Evolutionary conservation across 2,329 filamentous ascomycete genomes (phyloP).

Genomic region (Thelonectria rubi): DNA sequence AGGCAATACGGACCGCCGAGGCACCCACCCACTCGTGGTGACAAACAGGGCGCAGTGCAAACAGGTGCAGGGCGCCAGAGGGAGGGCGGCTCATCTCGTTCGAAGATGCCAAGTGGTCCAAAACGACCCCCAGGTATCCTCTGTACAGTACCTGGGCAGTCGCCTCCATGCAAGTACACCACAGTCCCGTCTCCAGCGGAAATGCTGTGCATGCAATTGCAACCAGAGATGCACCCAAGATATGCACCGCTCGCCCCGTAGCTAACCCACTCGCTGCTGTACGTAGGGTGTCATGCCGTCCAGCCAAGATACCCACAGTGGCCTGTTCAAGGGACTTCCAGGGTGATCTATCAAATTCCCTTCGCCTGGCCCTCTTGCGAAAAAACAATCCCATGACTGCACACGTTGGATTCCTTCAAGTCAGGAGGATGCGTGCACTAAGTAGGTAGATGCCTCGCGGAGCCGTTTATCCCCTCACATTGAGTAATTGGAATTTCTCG

Average conservation of each 20-base stretch:
- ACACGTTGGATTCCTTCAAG: not conserved
- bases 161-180: not conserved
- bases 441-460: not conserved
- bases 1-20: not conserved
- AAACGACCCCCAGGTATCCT: not conserved
- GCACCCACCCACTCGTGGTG: not conserved
- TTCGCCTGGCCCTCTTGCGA: not conserved
- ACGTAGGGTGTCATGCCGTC: slow-evolving; percentile 23
- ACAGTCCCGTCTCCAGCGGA: not conserved
- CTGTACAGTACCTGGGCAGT: not conserved
- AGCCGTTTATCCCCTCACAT: not conserved
- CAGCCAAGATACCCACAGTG: slow-evolving; percentile 9
- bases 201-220: not conserved
- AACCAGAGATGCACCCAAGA: not conserved
- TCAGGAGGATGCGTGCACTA: slow-evolving; percentile 2
- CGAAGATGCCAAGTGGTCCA: too few species aligned
- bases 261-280: slow-evolving; percentile 15
- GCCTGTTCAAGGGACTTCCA: slow-evolving; percentile 17
- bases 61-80: not conserved
- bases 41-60: not conserved
- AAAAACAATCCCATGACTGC: slow-evolving; percentile 10
- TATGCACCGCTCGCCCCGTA: not conserved
- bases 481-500: not conserved
- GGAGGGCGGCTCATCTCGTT: too few species aligned
- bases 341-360: slow-evolving; percentile 20